phyloP scores from a whole-genome alignment of 768 basidiomycete species.

The Tulasnella sp. region DNA sequence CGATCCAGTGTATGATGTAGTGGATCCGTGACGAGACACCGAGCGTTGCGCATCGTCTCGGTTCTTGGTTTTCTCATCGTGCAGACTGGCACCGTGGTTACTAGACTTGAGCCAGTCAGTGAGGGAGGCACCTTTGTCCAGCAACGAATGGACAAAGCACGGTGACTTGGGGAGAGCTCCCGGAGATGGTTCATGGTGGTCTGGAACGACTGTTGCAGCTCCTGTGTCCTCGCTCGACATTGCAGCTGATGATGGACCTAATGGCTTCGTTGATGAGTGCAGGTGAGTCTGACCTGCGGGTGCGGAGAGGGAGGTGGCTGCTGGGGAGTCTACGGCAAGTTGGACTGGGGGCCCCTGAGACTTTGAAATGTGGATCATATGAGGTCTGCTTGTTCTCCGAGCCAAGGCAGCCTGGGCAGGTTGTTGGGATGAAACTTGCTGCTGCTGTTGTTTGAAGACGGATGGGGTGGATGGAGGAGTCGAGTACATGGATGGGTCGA shows the following conservation, averaged over 20 bases:
- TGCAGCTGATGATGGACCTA: background rate
- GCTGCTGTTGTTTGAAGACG: conserved; percentile 13
- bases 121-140: conserved; percentile 76
- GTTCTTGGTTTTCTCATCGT: background rate
- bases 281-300: background rate
- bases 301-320: conserved; percentile 33
- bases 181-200: conserved; percentile 29
- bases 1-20: conserved; percentile 39
- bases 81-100: conserved; percentile 36
- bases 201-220: conserved; percentile 31
- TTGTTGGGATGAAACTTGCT: background rate
- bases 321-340: conserved; percentile 46
- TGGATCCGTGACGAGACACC: conserved; percentile 51
- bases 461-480: conserved; percentile 30
- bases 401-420: background rate
- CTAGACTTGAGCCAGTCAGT: conserved; percentile 62
- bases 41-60: conserved; percentile 35
- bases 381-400: conserved; percentile 37
- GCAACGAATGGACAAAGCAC: conserved; percentile 89
- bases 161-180: conserved; percentile 55
- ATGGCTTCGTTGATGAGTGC: background rate
- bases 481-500: conserved; percentile 23
- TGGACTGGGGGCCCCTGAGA: conserved; percentile 45
- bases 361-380: conserved; percentile 47
- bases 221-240: conserved; percentile 4